Evolutionary conservation across 2,329 filamentous ascomycete species (phyloP), one percentile per base, ranked within the genome.

Genomic region (Fusarium temperatum): DNA sequence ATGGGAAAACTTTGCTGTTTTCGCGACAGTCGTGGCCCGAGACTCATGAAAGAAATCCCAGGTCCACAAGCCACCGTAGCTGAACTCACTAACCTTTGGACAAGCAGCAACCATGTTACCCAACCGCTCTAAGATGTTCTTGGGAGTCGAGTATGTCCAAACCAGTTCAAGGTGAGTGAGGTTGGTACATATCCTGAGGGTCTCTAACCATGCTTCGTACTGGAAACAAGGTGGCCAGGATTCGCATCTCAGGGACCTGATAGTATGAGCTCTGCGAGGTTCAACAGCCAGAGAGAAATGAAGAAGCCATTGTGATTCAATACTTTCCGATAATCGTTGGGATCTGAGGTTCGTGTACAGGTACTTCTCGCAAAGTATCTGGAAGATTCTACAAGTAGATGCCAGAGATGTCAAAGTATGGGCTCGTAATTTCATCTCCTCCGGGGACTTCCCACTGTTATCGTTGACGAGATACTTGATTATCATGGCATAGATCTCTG

Each of bases 161-260:
- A 3, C 11, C 22, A 32, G 22, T 35, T 10, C 30, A 35, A 68
- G 32, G 4, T 6, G 22, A 11, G 20, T 22, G 6, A 63, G 20
- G 7, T 75, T 75, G 10, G 62, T 63, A n/a, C 74, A 75, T 5
- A 44, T 35, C 10, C 10, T 32, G 3, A 44, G 39, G 14, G 63
- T 67, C 1, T 65, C 39, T 8, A 65, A 7, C 50, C 50, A 54
- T 38, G 13, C 14, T 17, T 35, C 7, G 15, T 35, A 15, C 8
- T 13, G 7, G 6, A 17, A 17, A 2, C 5, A 22, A 3, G 3
- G 6, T 24, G 22, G 20, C 26, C 70, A 22, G 5, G 60, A 26
- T 8, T 69, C 47, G 24, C 36, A 44, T 2, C 22, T 32, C 20
- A 76, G 59, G 6, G 65, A 65, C 41, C 26, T 15, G 6, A 76